A percentile compares a stretch with the other conserved stretches of the same genome.
phyloP scores from a whole-genome alignment of 495 filamentous ascomycete genomes.

The Neurospora hispaniola region DNA sequence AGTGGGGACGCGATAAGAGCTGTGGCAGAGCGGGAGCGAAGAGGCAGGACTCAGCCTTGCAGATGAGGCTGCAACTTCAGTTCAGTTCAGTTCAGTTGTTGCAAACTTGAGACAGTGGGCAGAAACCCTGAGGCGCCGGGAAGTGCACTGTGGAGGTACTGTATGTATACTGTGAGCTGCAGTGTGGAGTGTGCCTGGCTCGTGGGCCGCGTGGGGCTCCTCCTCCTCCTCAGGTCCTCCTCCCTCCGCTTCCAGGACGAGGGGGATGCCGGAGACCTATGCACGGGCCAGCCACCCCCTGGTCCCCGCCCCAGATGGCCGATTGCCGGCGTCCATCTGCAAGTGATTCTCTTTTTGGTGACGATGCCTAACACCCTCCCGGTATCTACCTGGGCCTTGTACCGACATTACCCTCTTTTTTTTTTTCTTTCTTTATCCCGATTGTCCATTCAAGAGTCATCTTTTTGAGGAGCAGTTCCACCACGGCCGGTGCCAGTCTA shows the following conservation, averaged over 20 bases:
- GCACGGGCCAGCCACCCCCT: not conserved
- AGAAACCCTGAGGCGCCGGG: not conserved
- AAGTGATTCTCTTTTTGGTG: not conserved
- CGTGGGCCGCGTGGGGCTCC: not conserved
- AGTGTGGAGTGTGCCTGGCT: not conserved
- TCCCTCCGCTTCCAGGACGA: not conserved
- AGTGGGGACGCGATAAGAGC: not conserved
- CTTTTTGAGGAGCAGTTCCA: not conserved
- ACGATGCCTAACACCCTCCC: not conserved
- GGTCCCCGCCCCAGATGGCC: constrained; percentile 7
- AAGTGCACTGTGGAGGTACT: not conserved
- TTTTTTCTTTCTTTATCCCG: not conserved
- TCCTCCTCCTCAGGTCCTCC: not conserved
- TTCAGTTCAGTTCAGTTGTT: not conserved
- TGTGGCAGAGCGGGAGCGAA: not conserved
- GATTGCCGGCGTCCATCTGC: constrained; percentile 16
- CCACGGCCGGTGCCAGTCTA: constrained; percentile 1
- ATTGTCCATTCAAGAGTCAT: not conserved
- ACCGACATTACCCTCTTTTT: not conserved
- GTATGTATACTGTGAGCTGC: not conserved
- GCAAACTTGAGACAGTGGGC: not conserved
- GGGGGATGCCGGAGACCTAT: not conserved
- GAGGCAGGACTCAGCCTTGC: not conserved
- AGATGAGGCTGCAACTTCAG: not conserved
- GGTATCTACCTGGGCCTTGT: no score